Evolutionary conservation across 2,329 filamentous ascomycete genomes (phyloP).

Genomic region (Talaromyces sp.): DNA sequence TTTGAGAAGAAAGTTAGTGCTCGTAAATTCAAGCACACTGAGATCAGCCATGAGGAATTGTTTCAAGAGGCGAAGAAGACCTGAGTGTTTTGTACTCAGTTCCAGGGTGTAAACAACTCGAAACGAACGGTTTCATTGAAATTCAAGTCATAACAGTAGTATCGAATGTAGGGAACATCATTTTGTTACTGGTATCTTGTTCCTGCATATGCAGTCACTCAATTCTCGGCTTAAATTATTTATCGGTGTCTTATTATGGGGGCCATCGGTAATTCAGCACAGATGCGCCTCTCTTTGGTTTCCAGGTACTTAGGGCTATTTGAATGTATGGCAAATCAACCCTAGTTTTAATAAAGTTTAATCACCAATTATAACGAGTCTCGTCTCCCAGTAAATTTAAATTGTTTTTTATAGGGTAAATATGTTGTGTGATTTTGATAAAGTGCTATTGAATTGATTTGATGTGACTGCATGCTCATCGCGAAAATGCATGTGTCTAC

Average conservation of each 20-base stretch:
- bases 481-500: not conserved
- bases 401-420: not conserved
- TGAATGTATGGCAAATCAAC: not conserved
- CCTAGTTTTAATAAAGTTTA: no score
- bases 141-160: no score
- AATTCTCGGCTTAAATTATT: not conserved
- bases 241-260: not conserved
- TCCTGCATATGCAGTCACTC: not conserved
- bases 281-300: not conserved
- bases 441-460: no score
- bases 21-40: conserved; percentile 63
- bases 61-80: conserved; percentile 14
- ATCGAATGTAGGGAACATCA: not conserved
- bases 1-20: conserved; percentile 72
- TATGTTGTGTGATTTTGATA: not conserved
- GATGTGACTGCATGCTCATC: not conserved
- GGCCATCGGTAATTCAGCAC: not conserved
- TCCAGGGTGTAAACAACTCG: not conserved
- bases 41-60: conserved; percentile 55
- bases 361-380: not conserved
- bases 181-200: not conserved
- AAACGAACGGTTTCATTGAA: not conserved
- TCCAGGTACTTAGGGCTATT: not conserved
- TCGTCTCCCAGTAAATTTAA: not conserved
- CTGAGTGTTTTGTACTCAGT: not conserved